Evolutionary conservation across 495 filamentous ascomycete species (phyloP).

Genomic region (Annulohypoxylon nitens): DNA sequence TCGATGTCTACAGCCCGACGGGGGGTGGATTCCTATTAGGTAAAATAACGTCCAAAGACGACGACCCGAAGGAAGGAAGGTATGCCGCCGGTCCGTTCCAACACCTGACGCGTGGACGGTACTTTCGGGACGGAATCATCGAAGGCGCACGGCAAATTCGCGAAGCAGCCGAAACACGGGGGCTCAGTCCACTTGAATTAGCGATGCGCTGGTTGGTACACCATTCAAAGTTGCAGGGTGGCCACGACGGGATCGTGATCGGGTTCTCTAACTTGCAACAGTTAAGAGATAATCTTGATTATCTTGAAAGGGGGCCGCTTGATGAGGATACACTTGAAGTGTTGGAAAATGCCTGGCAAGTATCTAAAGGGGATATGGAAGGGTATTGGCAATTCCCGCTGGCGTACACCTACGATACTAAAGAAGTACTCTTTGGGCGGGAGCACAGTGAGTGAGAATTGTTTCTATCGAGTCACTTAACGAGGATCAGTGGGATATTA

Average conservation of each 20-base stretch:
- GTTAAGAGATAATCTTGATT: slow-evolving; percentile 74
- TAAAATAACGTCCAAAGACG: slow-evolving; percentile 63
- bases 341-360: slow-evolving; percentile 73
- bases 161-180: slow-evolving; percentile 73
- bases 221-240: slow-evolving; percentile 77
- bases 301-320: slow-evolving; percentile 80
- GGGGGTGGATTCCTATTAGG: slow-evolving; percentile 82
- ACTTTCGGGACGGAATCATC: slow-evolving; percentile 80
- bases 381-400: slow-evolving; percentile 78
- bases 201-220: slow-evolving; percentile 82
- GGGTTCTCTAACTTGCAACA: slow-evolving; percentile 78
- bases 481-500: not conserved
- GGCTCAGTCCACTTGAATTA: slow-evolving; percentile 76
- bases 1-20: slow-evolving; percentile 84
- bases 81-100: slow-evolving; percentile 64
- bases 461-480: not conserved
- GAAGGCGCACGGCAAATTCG: slow-evolving; percentile 77
- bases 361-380: slow-evolving; percentile 70
- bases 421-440: slow-evolving; percentile 65
- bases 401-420: slow-evolving; percentile 72
- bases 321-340: slow-evolving; percentile 76
- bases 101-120: slow-evolving; percentile 73
- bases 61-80: slow-evolving; percentile 72
- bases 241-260: slow-evolving; percentile 78
- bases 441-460: not conserved